Base-by-base conservation (phyloP, 2,329 filamentous ascomycete species). In the Chaetomium strumarium region DNA sequence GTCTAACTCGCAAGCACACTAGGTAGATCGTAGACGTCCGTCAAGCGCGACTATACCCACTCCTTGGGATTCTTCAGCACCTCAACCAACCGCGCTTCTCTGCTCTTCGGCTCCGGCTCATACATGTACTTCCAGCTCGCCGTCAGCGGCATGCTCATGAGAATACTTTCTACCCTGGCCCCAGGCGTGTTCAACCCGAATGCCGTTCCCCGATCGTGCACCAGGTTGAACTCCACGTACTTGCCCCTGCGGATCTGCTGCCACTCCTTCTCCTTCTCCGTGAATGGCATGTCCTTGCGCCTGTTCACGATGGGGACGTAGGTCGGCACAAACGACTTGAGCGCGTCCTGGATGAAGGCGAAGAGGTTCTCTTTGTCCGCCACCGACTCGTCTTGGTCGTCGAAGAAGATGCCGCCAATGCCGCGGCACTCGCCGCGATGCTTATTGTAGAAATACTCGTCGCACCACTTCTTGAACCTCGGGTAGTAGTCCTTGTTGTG, bases 161-260 rank as follows among this genome's bases (percentile, higher is more conserved):
- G 73, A 53, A 99, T 99, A 69, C 91, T 96, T 77, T 99, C 93
- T 2, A 99, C 84, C 56, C 93, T 80, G 6, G 91, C 87, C 39
- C 90, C 90, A 0, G 93, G 93, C 0, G 92, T 96, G 65, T 93
- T 93, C 58, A 99, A 74, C 1, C 93, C 93, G 69, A 99, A 99
- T 8, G 88, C 85, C 2, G 93, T 99, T 2, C 93, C 93, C 24
- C 93, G 83, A 72, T 99, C 93, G 71, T 99, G 91, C 51, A 99
- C 90, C 36, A 99, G 79, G 72, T 99, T 99, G 72, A 99, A 99
- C 72, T 99, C 93, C 58, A 99, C 93, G 68, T 99, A 99, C 64
- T 90, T 80, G n/a, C 93, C 93, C 59, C 93, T 77, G 46, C 93
- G 81, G 57, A 99, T 77, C 74, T 97, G 93, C 74, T 99, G 93